Evolutionary conservation across 257 asterid genomes (phyloP), one percentile per base, ranked within the genome.

Genomic region (Echium plantagineum): DNA sequence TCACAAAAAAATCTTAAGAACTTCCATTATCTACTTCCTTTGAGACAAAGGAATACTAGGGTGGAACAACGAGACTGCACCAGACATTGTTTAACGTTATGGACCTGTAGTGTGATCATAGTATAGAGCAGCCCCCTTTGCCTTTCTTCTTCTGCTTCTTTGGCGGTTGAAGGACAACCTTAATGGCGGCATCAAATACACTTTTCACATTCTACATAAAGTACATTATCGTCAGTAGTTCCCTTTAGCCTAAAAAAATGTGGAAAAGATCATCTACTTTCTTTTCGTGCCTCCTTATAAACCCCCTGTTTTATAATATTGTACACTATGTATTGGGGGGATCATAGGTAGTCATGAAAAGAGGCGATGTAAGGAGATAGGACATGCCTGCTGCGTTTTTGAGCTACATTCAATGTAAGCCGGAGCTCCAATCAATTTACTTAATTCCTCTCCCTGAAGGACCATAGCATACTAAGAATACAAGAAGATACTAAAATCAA

Each of bases 151-250:
- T 79, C 80, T 79, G 73, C 74, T 66, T 71, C 66, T 79, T 76
- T 62, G 85, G 85, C 5, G 85, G 85, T 71, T 76, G 82, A 38
- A 79, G 82, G 62, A 79, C 85, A 21, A 79, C 85, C 69, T 76
- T 79, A 21, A 79, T 79, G 30, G 85, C 82, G 60, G 82, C 85
- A 71, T 79, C 85, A 58, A 79, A 79, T 21, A 79, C 85, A 60
- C 52, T 69, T 76, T 79, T 79, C 73, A 79, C 85, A 17, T 79
- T 79, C 85, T 79, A 75, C 77, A 72, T 22, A n/a, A 46, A 52
- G 7, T 7, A 35, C 55, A 9, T 24, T 49, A 53, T 2, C 8
- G 53, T 21, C 28, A 58, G 38, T 28, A 58, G 38, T 28, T 18
- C 12, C 51, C n/a, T 17, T 22, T 42, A 1, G 2, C 16, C 9